These are phyloP conservation scores for Fusarium coffeatum DNA, from an alignment of 2,329 filamentous ascomycete species.

Conservation along the genomic window DNA sequence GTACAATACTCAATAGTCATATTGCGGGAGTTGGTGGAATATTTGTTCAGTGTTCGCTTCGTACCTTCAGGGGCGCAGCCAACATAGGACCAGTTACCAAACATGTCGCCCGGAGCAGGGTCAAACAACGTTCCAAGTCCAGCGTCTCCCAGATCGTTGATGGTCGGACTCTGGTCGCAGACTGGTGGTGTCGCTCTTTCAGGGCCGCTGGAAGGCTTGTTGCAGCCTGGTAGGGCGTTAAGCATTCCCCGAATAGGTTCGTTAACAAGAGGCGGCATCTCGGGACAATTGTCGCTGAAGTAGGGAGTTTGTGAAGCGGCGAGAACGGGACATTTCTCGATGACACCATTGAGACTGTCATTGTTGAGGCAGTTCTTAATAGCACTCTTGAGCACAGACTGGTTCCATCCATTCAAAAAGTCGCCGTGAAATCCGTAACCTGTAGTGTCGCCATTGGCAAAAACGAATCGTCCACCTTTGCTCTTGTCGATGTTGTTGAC, in stretches of 20 bases:
- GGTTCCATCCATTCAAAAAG: constrained; percentile 40
- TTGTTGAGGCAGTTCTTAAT: constrained; percentile 41
- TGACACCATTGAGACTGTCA: constrained; percentile 24
- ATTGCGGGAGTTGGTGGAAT: constrained; percentile 11
- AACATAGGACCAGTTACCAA: constrained; percentile 34
- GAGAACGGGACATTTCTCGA: constrained; percentile 30
- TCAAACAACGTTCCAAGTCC: constrained; percentile 21
- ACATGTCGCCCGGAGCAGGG: constrained; percentile 32
- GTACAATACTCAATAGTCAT: constrained; percentile 43
- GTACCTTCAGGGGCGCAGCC: constrained; percentile 37
- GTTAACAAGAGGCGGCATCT: constrained; percentile 33
- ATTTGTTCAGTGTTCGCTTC: constrained; percentile 35
- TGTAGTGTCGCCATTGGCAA: constrained; percentile 42
- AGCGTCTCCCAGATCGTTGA: constrained; percentile 26
- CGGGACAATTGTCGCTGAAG: constrained; percentile 38
- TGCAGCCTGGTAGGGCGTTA: constrained; percentile 36
- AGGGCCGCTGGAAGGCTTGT: constrained; percentile 31
- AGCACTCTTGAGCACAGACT: constrained; percentile 25
- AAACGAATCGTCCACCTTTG: constrained; percentile 39
- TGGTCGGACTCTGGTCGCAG: constrained; percentile 20
- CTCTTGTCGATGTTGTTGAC: constrained; percentile 42
- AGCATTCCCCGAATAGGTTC: constrained; percentile 37
- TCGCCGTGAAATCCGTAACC: constrained; percentile 42
- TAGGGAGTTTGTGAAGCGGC: constrained; percentile 39
- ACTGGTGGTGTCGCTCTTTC: constrained; percentile 9